Base-by-base conservation (phyloP, 495 filamentous ascomycete species). In the Hypoxylon rickii region DNA sequence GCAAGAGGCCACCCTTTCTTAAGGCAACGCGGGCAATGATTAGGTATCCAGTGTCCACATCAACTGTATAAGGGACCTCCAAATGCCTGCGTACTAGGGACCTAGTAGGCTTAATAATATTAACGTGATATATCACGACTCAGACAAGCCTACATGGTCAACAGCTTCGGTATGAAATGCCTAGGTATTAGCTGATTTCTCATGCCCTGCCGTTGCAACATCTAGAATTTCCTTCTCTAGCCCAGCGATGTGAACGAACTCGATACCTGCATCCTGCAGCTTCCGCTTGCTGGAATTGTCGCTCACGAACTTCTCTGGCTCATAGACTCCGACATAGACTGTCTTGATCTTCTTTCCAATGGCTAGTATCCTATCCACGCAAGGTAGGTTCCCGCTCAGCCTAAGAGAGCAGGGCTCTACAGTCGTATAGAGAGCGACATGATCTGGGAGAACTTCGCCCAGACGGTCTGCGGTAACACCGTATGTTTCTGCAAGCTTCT, bases 371-470 rank as follows among this genome's bases (percentile, higher is more conserved):
- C 92, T 78, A 57, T 96, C 83, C 8, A 89, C 88, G 63, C 94
- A 98, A 0, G 90, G 84, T 29, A 79, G 58, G 68, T 97, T 94
- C 2, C 92, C 92, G 36, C 86, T 91, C 21, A 94, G 70, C 40
- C 94, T 76, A 56, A 87, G 81, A 33, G 81, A 88, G 70, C 94
- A 98, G 1, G 94, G 94, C 73, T 97, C 94, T 76, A 98, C 88
- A 0, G 92, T 96, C 1, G 95, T 96, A 68, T 97, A 97, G 22
- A 98, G 76, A 8, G 84, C 79, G 2, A 87, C 75, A 17, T 70
- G 65, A 12, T 67, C 50, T 0, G 85, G 83, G 0, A 94, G 75
- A 0, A 81, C 77, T 10, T 79, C 68, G 12, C 62, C 70, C 10
- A 92, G 74, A 10, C 73, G 58, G 16, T 83, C 83, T 43, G 88